Evolutionary conservation across 1,284 basidiomycete genomes (phyloP), one percentile per base, ranked within the genome.

Genomic region (Dichomitus squalens): DNA sequence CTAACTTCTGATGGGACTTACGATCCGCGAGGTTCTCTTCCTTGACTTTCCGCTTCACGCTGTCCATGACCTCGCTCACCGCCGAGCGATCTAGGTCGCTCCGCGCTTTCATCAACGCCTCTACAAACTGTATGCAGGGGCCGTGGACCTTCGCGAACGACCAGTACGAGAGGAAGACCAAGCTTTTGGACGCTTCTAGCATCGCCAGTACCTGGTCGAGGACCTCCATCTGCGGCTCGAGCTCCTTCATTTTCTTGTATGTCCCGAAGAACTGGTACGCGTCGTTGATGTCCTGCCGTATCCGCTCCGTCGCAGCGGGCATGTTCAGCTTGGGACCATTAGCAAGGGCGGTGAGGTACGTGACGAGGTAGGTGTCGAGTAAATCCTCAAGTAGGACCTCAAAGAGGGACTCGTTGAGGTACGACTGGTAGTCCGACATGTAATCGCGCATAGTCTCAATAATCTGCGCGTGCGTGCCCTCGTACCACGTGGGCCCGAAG

Each of bases 391-490:
- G 79, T 36, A 99, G 81, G 33, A 98, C 84, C 61, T 98, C 96
- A 66, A 98, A 90, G 51, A 99, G 82, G 6, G 93, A 90, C 4
- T 92, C 83, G 72, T 97, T 97, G 54, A 99, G 87, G 68, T 91
- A 96, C 47, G 85, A 81, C 71, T 95, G 91, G 72, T 95, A 98
- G 75, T 99, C 96, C 21, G 81, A 74, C 82, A 95, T 92, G 75
- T 99, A 99, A 71, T 99, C 97, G 52, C 90, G 86, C 81, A 99
- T 93, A 44, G 97, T 99, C 76, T 96, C 94, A 62, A 97, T 81
- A 58, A 99, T 92, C 71, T 93, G 91, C 14, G 81, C 79, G 75
- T 93, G 86, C 63, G 87, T 84, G 4, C 94, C 95, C 35, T 92
- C 87, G 73, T 97, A 97, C 95, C 95, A 99, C 1, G 82, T 68